phyloP scores from a whole-genome alignment of 2,329 filamentous ascomycete genomes.

The Arthroderma sp. region DNA sequence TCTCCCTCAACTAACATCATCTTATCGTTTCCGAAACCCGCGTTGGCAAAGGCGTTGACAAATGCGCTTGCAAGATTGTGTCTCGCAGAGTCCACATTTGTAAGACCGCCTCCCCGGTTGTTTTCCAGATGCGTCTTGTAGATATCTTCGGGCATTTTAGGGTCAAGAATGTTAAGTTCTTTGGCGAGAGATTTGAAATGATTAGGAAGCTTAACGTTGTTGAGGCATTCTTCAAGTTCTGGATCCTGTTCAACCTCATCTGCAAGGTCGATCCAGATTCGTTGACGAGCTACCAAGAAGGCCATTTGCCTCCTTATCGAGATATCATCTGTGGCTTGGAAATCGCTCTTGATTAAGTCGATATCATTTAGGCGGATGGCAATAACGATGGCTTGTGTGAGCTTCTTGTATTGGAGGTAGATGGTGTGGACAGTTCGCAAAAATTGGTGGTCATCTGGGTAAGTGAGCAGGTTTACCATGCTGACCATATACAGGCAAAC shows the following conservation, averaged over 20 bases:
- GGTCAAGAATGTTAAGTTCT: conserved; percentile 91
- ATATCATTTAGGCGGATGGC: conserved; percentile 87
- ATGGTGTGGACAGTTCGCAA: conserved; percentile 85
- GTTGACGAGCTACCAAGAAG: conserved; percentile 82
- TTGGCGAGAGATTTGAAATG: conserved; percentile 91
- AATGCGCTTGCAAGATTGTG: conserved; percentile 94
- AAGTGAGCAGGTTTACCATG: conserved; percentile 96
- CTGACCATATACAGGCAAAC: conserved; percentile 98
- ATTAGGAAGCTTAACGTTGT: conserved; percentile 75
- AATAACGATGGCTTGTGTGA: conserved; percentile 83
- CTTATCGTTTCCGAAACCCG: conserved; percentile 89
- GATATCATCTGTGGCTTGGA: conserved; percentile 65
- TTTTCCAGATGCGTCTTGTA: conserved; percentile 99
- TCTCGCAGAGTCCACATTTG: conserved; percentile 85
- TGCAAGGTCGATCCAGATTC: conserved; percentile 63
- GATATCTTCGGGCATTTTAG: conserved; percentile 94
- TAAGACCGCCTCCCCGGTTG: conserved; percentile 80
- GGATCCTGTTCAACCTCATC: conserved; percentile 48
- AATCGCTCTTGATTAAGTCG: conserved; percentile 68
- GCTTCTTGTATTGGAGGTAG: conserved; percentile 84
- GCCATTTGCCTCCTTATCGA: conserved; percentile 85
- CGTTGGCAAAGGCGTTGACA: conserved; percentile 94
- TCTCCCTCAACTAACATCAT: conserved; percentile 88
- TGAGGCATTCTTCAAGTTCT: conserved; percentile 68
- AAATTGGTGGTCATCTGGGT: conserved; percentile 93